Conservation (phyloP, 163 green algal genomes). For the Coccomyxa subellipsoidea region DNA sequence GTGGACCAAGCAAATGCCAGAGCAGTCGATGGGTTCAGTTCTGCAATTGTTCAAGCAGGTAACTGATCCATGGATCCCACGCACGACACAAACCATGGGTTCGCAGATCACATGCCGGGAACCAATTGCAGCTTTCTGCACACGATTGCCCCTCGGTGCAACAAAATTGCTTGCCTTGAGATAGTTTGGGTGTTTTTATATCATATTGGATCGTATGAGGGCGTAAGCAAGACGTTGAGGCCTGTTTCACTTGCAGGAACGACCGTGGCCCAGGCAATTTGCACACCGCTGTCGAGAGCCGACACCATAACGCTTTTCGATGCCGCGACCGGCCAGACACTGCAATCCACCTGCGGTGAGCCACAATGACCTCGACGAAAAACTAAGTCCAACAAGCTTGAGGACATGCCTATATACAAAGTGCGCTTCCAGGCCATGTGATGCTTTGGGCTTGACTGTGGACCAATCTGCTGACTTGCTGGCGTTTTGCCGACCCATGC, state of each 20-base stretch:
- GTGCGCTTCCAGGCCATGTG: too few species aligned
- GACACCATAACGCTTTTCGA: background rate
- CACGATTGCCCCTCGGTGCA: background rate
- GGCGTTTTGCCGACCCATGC: background rate
- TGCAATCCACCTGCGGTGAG: background rate
- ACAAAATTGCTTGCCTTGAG: too few species aligned
- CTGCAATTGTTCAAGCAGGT: background rate
- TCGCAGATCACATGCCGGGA: conserved; percentile 1
- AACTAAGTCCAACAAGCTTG: too few species aligned
- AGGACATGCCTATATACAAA: too few species aligned
- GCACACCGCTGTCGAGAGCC: background rate
- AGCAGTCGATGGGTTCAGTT: background rate
- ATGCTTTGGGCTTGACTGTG: too few species aligned
- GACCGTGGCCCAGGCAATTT: background rate
- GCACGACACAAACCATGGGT: too few species aligned
- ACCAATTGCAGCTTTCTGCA: background rate
- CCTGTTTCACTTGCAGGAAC: background rate
- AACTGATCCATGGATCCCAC: too few species aligned
- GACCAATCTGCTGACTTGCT: too few species aligned
- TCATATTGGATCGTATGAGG: too few species aligned
- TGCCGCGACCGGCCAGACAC: background rate
- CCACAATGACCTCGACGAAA: too few species aligned
- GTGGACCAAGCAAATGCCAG: background rate
- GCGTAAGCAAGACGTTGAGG: too few species aligned
- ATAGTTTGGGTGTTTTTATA: too few species aligned